Evolutionary conservation across 345 rosid species (phyloP), one percentile per base, ranked within the genome.

Genomic region (Hypericum androsaemum): DNA sequence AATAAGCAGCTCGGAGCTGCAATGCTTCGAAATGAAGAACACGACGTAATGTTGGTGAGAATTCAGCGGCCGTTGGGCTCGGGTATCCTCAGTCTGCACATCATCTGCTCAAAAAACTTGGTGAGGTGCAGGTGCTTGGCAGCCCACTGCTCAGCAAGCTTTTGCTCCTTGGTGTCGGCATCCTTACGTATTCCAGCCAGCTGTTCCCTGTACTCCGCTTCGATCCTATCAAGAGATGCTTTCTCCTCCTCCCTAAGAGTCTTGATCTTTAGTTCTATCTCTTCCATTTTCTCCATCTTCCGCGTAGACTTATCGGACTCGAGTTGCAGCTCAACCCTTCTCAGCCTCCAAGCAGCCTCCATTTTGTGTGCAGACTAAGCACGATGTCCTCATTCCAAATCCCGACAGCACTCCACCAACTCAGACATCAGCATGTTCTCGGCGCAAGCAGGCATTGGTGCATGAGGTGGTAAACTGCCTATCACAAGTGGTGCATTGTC

Each of bases 341-440:
- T 78, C 65, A 92, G 71, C 68, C 97, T 83, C 98, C 97, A 92
- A 7, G 90, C 73, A 6, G 98, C 89, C 64, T 92, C 97, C 52
- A 88, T 92, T 82, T 83, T 88, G 68, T 85, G 95, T 8, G 86
- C 83, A 4, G 80, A 72, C 86, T 79, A 85, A 42, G 80, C 84
- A 6, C 80, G 71, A 13, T 81, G 95, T 58, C 97, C 98, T 64
- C 88, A 96, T 42, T 88, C 98, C 66, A 88, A 43, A 42, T 92
- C 95, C 68, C 84, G 75, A 76, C 97, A 83, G 75, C 90, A 92
- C 36, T 88, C 98, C 41, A 80, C 66, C 67, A 92, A 67, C 63
- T 88, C 95, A 5, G 89, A 67, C 22, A 92, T 37, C 52, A 88
- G 10, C 66, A 70, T 42, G 67, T 48, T 71, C 58, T 92, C 95